Percentiles rank a stretch among this genome's conserved stretches.
Conservation (phyloP, 441 rosid genomes). For the Corymbia citriodora region DNA sequence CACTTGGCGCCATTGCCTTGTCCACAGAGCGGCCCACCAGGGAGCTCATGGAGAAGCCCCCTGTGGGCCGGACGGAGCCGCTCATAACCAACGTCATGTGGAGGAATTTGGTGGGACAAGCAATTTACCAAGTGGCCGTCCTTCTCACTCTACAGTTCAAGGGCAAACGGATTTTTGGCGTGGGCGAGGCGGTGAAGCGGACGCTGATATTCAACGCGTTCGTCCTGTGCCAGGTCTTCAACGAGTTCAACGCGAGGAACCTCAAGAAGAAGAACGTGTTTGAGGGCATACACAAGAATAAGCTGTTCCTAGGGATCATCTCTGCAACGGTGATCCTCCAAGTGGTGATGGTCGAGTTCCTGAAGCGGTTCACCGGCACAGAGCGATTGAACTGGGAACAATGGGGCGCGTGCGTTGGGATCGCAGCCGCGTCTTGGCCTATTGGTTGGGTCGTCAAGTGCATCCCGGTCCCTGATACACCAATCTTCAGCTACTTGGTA, state of each 20-base stretch:
- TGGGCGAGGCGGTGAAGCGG: conserved; percentile 39
- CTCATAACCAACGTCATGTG: conserved; percentile 75
- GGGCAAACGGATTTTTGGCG: conserved; percentile 53
- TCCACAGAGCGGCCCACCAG: conserved; percentile 72
- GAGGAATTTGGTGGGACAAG: conserved; percentile 62
- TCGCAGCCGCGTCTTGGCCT: conserved; percentile 63
- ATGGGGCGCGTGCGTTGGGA: conserved; percentile 47
- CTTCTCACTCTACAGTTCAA: conserved; percentile 51
- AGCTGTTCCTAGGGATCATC: conserved; percentile 52
- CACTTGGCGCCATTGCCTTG: conserved; percentile 76
- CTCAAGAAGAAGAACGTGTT: conserved; percentile 67
- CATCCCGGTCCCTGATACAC: conserved; percentile 49
- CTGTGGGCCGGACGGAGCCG: conserved; percentile 60
- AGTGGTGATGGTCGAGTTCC: conserved; percentile 62
- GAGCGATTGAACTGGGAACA: conserved; percentile 45
- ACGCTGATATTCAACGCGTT: conserved; percentile 70
- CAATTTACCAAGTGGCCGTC: conserved; percentile 51
- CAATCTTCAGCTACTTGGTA: conserved; percentile 38
- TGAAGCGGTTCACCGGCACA: conserved; percentile 59
- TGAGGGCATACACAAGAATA: conserved; percentile 47
- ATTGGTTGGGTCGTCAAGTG: conserved; percentile 57
- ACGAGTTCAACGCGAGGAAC: conserved; percentile 72
- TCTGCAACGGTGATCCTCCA: conserved; percentile 55
- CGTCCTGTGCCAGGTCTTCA: conserved; percentile 80
- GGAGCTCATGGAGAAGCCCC: conserved; percentile 49